Evolutionary conservation across 2,329 filamentous ascomycete genomes (phyloP).

Genomic region (Colletotrichum navitas): DNA sequence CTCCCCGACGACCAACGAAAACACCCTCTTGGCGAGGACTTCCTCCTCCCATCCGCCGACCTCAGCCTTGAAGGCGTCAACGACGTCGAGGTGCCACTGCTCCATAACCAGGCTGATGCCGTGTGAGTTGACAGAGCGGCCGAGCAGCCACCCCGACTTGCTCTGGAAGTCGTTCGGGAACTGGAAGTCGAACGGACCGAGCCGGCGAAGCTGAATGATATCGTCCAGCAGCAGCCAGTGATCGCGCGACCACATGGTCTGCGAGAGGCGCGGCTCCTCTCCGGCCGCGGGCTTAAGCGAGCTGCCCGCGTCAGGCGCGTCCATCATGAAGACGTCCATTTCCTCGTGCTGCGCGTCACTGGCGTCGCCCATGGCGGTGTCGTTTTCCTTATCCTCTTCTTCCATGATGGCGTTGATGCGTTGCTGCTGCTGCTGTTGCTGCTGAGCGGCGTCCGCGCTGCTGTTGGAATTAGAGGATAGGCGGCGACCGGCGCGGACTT

Average conservation of each 20-base stretch:
- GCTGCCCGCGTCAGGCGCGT: conserved; percentile 8
- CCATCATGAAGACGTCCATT: conserved; percentile 37
- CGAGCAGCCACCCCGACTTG: conserved; percentile 55
- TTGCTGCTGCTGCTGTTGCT: conserved; percentile 21
- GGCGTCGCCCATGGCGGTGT: conserved; percentile 47
- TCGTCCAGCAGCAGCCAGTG: conserved; percentile 68
- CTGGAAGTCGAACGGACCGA: conserved; percentile 56
- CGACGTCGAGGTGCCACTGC: conserved; percentile 69
- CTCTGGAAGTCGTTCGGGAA: conserved; percentile 47
- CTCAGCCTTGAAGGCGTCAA: conserved; percentile 64
- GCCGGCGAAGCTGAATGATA: conserved; percentile 62
- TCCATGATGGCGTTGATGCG: conserved; percentile 34
- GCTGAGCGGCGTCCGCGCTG: conserved; percentile 28
- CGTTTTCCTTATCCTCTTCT: conserved; percentile 52
- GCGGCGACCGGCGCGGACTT: conserved; percentile 40
- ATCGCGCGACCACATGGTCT: conserved; percentile 60
- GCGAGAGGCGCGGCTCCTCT: conserved; percentile 50
- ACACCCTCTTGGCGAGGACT: conserved; percentile 64
- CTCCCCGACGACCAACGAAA: conserved; percentile 66
- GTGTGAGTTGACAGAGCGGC: conserved; percentile 62
- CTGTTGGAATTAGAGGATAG: conserved; percentile 21
- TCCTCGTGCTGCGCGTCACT: conserved; percentile 42
- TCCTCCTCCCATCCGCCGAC: conserved; percentile 64
- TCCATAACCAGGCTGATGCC: conserved; percentile 63
- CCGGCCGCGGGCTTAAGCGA: conserved; percentile 4